Base-by-base conservation (phyloP, 2,329 filamentous ascomycete species). In the Amauroascus niger region DNA sequence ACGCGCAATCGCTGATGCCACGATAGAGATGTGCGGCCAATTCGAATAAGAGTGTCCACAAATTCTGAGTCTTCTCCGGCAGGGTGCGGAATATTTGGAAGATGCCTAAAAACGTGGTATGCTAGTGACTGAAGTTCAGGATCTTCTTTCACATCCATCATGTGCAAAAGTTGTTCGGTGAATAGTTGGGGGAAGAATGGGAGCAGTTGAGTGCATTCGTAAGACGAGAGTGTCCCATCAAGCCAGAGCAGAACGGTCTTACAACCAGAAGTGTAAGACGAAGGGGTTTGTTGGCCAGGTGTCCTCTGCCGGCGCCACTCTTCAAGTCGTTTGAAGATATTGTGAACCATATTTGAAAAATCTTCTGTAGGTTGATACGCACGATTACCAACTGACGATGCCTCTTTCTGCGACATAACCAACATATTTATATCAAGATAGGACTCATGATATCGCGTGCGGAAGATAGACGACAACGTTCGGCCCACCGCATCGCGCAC, bases 101-200 rank as follows among this genome's bases (percentile, higher is more conserved):
- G 75, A 65, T 98, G 91, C 6, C 91, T 86, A 75, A 97, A 98
- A 40, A 98, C 93, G 65, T 95, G 89, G 66, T 97, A 98, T 0
- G 93, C 91, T 7, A 96, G 79, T 8, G 87, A 85, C 76, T 96
- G 94, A 1, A 98, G 79, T 69, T 98, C 94, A 0, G 88, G 89
- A 63, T 98, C 93, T 69, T 98, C 93, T 69, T 97, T 97, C 67
- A 98, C 88, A 65, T 98, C 93, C 91, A 98, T 98, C 93, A 98
- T 98, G 74, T 98, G 90, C 50, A 98, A 75, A 13, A 98, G 80
- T 67, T 96, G 87, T 63, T 93, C 87, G 68, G 95, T 93, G 65
- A 97, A 91, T 0, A 86, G 78, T 33, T 87, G 79, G 0, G 89
- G 86, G 75, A 98, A 97, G 78, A 96, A 97, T 2, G 84, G 82